These are phyloP conservation scores for Phaeotremella fagi DNA, from an alignment of 768 basidiomycete species.

Conservation along the genomic window DNA sequence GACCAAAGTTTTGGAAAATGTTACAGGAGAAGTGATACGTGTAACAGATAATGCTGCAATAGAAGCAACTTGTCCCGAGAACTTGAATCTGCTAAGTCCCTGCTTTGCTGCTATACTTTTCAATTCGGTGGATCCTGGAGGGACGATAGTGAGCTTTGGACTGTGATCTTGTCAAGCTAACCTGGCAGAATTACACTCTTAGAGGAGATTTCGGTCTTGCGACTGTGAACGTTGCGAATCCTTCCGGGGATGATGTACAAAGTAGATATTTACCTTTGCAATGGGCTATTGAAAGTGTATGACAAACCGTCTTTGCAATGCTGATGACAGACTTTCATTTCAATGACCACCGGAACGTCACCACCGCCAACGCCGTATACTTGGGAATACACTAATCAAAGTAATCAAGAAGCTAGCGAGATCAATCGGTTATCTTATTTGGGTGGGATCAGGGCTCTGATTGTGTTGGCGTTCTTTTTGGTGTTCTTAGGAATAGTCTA, in stretches of 20 bases:
- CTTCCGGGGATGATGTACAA: constrained; percentile 64
- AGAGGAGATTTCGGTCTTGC: constrained; percentile 62
- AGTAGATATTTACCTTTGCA: constrained; percentile 65
- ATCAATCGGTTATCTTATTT: constrained; percentile 60
- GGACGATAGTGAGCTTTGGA: too few relatives aligned
- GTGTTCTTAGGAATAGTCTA: constrained; percentile 70
- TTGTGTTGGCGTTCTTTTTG: constrained; percentile 67
- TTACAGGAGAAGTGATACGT: constrained; percentile 55
- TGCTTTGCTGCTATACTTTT: constrained; percentile 69
- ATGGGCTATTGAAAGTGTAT: constrained; percentile 68
- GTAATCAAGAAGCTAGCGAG: constrained; percentile 61
- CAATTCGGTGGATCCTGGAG: constrained; percentile 42
- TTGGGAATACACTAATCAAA: constrained; percentile 68
- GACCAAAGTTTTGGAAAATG: constrained; percentile 57
- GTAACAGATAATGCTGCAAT: constrained; percentile 56
- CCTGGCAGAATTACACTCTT: constrained; percentile 62
- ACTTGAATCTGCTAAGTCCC: constrained; percentile 64
- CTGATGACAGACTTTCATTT: constrained; percentile 61
- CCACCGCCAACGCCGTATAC: constrained; percentile 59
- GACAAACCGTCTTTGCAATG: constrained; percentile 17
- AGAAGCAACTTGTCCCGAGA: constrained; percentile 61
- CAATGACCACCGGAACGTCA: constrained; percentile 60
- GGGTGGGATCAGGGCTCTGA: constrained; percentile 58
- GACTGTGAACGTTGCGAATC: constrained; percentile 62
- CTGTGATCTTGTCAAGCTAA: too few relatives aligned